Evolutionary conservation across 106 monocot genomes (phyloP).

Genomic region (Acorus calamus): DNA sequence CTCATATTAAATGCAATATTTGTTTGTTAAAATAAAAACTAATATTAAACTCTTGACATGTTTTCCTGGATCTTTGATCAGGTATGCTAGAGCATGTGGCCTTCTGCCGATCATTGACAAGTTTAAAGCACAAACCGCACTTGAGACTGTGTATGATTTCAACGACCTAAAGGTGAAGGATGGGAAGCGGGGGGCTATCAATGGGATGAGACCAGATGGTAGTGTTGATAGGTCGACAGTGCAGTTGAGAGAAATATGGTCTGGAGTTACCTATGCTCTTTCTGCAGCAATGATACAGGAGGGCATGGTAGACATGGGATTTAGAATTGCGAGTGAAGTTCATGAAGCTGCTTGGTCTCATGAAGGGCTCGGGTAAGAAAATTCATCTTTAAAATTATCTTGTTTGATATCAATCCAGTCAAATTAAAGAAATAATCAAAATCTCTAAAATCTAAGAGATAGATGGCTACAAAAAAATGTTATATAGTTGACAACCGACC

Average conservation of each 20-base stretch:
- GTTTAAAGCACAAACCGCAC: constrained; percentile 52
- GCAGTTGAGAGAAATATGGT: constrained; percentile 72
- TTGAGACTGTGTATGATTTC: constrained; percentile 57
- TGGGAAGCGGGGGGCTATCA: constrained; percentile 74
- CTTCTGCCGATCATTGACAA: constrained; percentile 59
- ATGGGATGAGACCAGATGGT: constrained; percentile 85
- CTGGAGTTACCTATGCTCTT: constrained; percentile 73
- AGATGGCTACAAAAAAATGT: no score
- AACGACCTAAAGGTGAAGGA: constrained; percentile 73
- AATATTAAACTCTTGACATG: no score
- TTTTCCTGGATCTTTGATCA: constrained; percentile 3
- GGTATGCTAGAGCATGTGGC: constrained; percentile 82
- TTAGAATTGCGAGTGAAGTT: constrained; percentile 75
- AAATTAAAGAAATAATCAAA: no score
- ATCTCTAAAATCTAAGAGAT: no score
- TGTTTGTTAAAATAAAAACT: no score
- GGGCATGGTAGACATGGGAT: constrained; percentile 72
- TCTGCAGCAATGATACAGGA: constrained; percentile 88
- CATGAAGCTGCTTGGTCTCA: constrained; percentile 68
- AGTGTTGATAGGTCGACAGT: constrained; percentile 48
- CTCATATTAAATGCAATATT: no score
- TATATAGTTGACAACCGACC: no score
- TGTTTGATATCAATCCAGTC: no score
- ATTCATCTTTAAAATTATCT: not conserved
- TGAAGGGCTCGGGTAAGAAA: constrained; percentile 64